Base-by-base conservation (phyloP, 78 protist genomes). In the Guillardia theta region DNA sequence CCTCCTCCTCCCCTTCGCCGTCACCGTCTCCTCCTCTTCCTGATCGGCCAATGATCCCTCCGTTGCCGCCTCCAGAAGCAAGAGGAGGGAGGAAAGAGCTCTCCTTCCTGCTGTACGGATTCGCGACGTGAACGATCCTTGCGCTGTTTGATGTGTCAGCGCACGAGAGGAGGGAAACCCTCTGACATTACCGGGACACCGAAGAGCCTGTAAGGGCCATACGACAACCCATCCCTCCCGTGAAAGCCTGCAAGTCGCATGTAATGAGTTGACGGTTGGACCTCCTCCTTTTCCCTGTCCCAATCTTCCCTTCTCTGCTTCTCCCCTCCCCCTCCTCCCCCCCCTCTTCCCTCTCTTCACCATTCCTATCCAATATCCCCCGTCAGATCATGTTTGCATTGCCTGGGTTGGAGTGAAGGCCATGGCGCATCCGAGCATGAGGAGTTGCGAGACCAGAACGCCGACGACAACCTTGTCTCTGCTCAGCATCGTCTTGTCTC, bases 1-100 rank as follows among this genome's bases (percentile, higher is more conserved):
- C 83, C 9, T 70, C 41, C 83, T 70, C 83, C 22, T 70, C 83
- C 12, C 62, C 62, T 3, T 70, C 83, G 21, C 83, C 83, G 83
- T 33, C 83, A 12, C 83, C 83, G 83, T 43, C 83, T 3, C 83
- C 83, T 70, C 83, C 83, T n/a, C n/a, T n/a, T 33, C 83, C 83
- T 58, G 70, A 58, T 24, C 70, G 70, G 39, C 21, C 6, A 8
- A 58, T 6, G 6, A 30, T 58, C n/a, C n/a, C n/a, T n/a, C n/a
- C n/a, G 2, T 58, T 58, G 39, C 70, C 70, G 70, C 70, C 70
- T 24, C 70, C 70, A 6, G 70, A 58, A 24, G 39, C 70, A 6
- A 6, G 6, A 1, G 4, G 27, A 58, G 27, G 21, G 70, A 6
- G 70, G 27, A 58, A 9, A 30, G 70, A 30, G 6, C 27, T 30